Base-by-base conservation (phyloP, 345 rosid species). In the Arabis hirsuta region DNA sequence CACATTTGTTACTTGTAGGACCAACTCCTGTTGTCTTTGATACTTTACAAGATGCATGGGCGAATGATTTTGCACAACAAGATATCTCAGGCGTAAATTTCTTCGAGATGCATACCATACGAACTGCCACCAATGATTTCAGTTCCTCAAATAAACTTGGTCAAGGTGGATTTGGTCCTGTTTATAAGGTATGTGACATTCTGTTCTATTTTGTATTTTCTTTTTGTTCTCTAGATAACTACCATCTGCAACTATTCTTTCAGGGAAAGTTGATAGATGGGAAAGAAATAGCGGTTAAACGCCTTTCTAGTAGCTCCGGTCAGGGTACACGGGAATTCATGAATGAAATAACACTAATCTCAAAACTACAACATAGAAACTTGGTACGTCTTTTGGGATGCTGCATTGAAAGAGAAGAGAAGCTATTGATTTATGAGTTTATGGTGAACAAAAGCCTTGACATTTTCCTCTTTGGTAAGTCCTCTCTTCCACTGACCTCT, bases 281-380 rank as follows among this genome's bases (percentile, higher is more conserved):
- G 58, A 73, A 73, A 65, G 85, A 84, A 71, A 84, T 84, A 70
- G 86, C 86, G 4, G 82, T 81, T 56, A 84, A 81, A 72, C 82
- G 87, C 61, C 65, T 86, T 10, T 73, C 90, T 5, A 77, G 78
- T 51, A 43, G 78, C 73, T 84, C 85, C 0, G 82, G 80, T 36
- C 88, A 86, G 51, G 88, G 90, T 39, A 53, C 41, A 44, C 55
- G 57, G 14, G 88, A 86, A 74, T 84, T 86, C 68, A 81, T 62
- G 79, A 86, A 78, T 68, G 84, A 75, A 38, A 72, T 76, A 62
- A 65, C 42, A 36, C 55, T 78, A 38, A 78, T 81, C 39, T 74
- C 85, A 71, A 87, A 81, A 60, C 89, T 91, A 54, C 96, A 91
- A 62, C 96, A 91, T 61, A 72, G 84, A 52, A 89, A 91, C 62